A percentile compares a stretch with the other conserved stretches of the same genome.
These are phyloP conservation scores for Strobilomyces confusus DNA, from an alignment of 768 basidiomycete genomes.

Conservation along the genomic window DNA sequence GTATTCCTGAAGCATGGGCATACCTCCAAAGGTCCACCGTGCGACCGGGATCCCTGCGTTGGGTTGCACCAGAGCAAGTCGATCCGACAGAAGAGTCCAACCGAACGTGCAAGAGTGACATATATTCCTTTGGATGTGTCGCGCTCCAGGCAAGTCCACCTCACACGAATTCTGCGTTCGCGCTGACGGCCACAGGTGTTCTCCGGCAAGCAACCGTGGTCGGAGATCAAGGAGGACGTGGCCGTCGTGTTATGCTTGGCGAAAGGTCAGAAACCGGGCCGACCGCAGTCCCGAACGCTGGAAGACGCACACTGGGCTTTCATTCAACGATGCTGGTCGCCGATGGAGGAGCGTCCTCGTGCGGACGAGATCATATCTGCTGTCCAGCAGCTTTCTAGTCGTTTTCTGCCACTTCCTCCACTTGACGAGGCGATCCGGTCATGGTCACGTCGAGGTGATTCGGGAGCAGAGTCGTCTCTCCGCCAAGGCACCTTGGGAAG, in stretches of 20 bases:
- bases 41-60: not conserved
- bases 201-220: not conserved
- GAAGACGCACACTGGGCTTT: not conserved
- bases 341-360: not conserved
- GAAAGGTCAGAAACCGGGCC: not conserved
- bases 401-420: too few relatives aligned
- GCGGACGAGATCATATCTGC: not conserved
- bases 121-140: not conserved
- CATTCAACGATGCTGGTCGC: not conserved
- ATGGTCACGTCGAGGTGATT: too few relatives aligned
- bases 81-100: not conserved
- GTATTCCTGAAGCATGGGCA: not conserved
- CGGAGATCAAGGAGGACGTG: not conserved
- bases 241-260: not conserved
- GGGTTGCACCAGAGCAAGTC: not conserved
- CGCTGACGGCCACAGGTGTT: not conserved
- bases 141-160: not conserved
- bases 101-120: not conserved
- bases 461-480: too few relatives aligned
- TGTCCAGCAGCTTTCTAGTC: too few relatives aligned
- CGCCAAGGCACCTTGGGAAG: too few relatives aligned
- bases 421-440: too few relatives aligned
- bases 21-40: not conserved
- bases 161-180: not conserved
- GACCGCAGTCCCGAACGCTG: not conserved